These are phyloP conservation scores for Cymbopogon citratus DNA, from an alignment of 176 grass and related monocot species.

Conservation along the genomic window DNA sequence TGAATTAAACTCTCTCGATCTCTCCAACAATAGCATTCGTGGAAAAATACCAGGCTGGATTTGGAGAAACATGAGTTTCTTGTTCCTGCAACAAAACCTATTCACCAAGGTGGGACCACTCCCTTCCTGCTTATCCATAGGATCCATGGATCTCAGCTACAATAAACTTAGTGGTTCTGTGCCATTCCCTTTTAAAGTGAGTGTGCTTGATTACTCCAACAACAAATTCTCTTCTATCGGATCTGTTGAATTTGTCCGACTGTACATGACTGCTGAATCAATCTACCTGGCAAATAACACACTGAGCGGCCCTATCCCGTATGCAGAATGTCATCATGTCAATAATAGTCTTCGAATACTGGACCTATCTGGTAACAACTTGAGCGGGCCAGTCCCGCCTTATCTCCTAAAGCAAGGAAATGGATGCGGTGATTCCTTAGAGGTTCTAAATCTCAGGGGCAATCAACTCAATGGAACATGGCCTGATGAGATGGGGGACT, in stretches of 20 bases:
- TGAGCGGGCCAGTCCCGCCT: no score
- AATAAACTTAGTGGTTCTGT: not conserved
- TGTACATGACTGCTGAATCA: not conserved
- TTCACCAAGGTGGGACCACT: constrained; percentile 25
- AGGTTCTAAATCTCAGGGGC: no score
- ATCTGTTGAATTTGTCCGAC: not conserved
- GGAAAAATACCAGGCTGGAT: constrained; percentile 40
- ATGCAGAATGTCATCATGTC: not conserved
- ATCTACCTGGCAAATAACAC: constrained; percentile 1
- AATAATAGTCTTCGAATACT: no score
- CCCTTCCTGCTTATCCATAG: not conserved
- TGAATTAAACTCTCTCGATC: constrained; percentile 16
- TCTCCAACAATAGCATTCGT: constrained; percentile 47
- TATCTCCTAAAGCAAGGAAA: no score
- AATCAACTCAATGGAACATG: no score
- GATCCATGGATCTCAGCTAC: not conserved
- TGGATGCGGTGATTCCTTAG: no score
- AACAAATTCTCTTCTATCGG: not conserved
- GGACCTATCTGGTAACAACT: no score
- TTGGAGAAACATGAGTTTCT: constrained; percentile 1
- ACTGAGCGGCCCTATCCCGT: not conserved
- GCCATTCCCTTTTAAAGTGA: rapidly evolving
- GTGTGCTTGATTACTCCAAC: not conserved
- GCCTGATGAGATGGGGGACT: no score
- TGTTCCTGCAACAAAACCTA: constrained; percentile 35